These are phyloP conservation scores for Hamamelis virginiana DNA, from an alignment of 164 flowering plant species.

Conservation along the genomic window DNA sequence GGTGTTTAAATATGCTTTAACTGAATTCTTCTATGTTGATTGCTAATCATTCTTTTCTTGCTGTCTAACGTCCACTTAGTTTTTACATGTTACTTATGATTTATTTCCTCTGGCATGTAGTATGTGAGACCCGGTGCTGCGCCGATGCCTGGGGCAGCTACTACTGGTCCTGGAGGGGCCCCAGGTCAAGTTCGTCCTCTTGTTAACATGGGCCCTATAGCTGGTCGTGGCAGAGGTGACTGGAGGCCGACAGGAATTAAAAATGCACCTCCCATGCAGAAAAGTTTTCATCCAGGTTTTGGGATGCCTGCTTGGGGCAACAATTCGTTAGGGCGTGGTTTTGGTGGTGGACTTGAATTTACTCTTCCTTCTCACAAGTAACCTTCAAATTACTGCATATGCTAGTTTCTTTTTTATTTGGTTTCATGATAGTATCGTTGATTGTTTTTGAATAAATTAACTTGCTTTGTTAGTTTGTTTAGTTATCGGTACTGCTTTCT, in stretches of 20 bases:
- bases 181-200: slow-evolving; percentile 83
- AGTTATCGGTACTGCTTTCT: no score
- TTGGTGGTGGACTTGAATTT: slow-evolving; percentile 82
- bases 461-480: no score
- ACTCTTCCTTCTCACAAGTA: slow-evolving; percentile 99
- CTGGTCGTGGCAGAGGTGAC: slow-evolving; percentile 55
- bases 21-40: no score
- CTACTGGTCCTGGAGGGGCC: slow-evolving; percentile 51
- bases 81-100: no score
- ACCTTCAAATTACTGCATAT: slow-evolving; percentile 15
- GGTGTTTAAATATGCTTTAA: no score
- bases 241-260: slow-evolving; percentile 52
- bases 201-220: slow-evolving; percentile 30
- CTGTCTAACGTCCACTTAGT: no score
- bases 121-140: slow-evolving; percentile 97
- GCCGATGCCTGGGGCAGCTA: slow-evolving; percentile 53
- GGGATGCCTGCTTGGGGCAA: slow-evolving; percentile 64
- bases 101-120: slow-evolving; percentile 40
- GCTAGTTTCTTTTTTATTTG: background rate
- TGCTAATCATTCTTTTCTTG: no score
- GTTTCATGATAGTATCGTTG: background rate
- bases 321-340: slow-evolving; percentile 64
- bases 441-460: no score
- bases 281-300: slow-evolving; percentile 64
- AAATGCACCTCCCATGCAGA: slow-evolving; percentile 51